phyloP scores from a whole-genome alignment of 768 basidiomycete species.

The Suillus americanus region DNA sequence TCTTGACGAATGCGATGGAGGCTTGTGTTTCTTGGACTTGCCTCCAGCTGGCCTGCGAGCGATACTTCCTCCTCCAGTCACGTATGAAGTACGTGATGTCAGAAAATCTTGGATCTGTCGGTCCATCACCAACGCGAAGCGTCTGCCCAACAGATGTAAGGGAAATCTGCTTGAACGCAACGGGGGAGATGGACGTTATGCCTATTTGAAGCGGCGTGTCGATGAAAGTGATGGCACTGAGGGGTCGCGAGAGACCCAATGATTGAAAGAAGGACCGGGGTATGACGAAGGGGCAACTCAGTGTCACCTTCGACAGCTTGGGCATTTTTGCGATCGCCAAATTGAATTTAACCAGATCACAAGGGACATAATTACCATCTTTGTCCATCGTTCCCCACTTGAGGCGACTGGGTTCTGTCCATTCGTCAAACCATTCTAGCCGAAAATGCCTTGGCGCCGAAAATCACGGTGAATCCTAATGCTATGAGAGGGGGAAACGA shows the following conservation, averaged over 20 bases:
- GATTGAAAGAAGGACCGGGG: constrained; percentile 30
- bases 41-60: constrained; percentile 29
- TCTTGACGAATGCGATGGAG: constrained; percentile 28
- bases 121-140: constrained; percentile 34
- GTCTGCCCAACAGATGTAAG: constrained; percentile 34
- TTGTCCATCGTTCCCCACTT: constrained; percentile 33
- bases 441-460: constrained; percentile 25
- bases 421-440: constrained; percentile 36
- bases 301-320: constrained; percentile 27
- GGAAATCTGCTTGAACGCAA: constrained; percentile 24
- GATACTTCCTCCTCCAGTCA: constrained; percentile 36
- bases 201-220: constrained; percentile 38
- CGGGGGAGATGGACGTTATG: constrained; percentile 30
- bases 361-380: constrained; percentile 31
- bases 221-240: constrained; percentile 27
- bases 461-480: constrained; percentile 4
- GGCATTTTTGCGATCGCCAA: constrained; percentile 29
- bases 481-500: not conserved
- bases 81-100: constrained; percentile 35
- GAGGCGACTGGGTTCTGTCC: constrained; percentile 36
- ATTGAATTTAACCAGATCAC: constrained; percentile 25
- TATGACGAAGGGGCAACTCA: constrained; percentile 33
- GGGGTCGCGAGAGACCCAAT: constrained; percentile 26
- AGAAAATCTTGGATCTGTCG: constrained; percentile 30
- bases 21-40: constrained; percentile 30